These are phyloP conservation scores for Parastagonospora nodorum DNA, from an alignment of 2,329 filamentous ascomycete species.

Conservation along the genomic window DNA sequence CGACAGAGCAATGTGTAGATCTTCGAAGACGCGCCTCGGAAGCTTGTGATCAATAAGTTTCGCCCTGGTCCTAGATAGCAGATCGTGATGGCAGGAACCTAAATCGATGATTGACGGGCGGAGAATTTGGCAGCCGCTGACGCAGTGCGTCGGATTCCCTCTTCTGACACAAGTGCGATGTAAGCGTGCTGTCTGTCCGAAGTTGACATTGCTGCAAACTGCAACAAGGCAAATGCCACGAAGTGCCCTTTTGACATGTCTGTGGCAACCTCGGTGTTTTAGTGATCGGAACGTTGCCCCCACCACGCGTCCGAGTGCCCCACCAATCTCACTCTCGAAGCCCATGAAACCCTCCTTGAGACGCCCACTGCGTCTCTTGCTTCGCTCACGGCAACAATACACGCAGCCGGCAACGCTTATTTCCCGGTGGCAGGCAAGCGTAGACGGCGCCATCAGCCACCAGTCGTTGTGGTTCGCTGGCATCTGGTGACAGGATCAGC, in stretches of 20 bases:
- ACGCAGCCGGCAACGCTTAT: constrained; percentile 14
- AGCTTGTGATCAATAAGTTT: background rate
- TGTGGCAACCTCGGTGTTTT: too few species aligned
- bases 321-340: constrained; percentile 8
- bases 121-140: too few species aligned
- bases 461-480: background rate
- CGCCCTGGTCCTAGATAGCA: background rate
- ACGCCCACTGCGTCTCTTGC: constrained; percentile 28
- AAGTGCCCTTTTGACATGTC: too few species aligned
- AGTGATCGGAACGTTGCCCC: too few species aligned
- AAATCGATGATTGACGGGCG: too few species aligned
- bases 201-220: too few species aligned
- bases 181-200: too few species aligned
- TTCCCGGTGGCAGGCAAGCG: background rate
- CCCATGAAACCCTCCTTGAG: constrained; percentile 33
- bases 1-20: constrained; percentile 17
- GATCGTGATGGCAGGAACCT: too few species aligned
- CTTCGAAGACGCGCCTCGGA: background rate
- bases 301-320: too few species aligned
- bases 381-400: constrained; percentile 32
- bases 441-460: background rate
- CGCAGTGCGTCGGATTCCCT: too few species aligned
- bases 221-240: too few species aligned
- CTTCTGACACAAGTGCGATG: too few species aligned
- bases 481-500: constrained; percentile 12